Evolutionary conservation across 495 filamentous ascomycete species (phyloP).

Genomic region (Aspergillus biplanus): DNA sequence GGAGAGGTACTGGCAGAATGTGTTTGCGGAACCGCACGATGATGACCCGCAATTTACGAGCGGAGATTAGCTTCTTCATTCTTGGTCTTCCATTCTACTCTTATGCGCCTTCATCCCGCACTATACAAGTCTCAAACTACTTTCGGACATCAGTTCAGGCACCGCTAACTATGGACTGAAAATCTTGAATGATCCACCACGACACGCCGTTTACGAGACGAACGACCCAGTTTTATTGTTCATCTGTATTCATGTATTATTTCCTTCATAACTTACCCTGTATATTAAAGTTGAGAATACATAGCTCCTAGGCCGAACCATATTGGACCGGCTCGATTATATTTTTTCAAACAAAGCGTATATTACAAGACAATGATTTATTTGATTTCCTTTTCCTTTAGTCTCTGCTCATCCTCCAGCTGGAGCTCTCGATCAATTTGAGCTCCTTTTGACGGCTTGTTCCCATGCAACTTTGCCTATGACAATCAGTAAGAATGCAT

Average conservation of each 20-base stretch:
- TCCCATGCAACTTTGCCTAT: constrained; percentile 72
- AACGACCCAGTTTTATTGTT: constrained; percentile 14
- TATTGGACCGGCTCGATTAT: not conserved
- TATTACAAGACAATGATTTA: constrained; percentile 17
- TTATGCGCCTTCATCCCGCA: not conserved
- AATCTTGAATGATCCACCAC: not conserved
- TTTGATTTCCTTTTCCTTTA: constrained; percentile 64
- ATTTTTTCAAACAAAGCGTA: constrained; percentile 10
- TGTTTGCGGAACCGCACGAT: constrained; percentile 46
- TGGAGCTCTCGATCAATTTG: constrained; percentile 71
- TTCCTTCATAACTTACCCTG: not conserved
- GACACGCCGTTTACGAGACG: constrained; percentile 25
- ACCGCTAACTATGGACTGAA: not conserved
- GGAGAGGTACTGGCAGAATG: constrained; percentile 44
- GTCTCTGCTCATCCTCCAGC: constrained; percentile 67
- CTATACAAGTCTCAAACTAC: not conserved
- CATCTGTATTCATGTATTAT: constrained; percentile 12
- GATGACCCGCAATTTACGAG: constrained; percentile 41
- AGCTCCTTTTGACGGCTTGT: constrained; percentile 71
- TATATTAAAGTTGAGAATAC: not conserved
- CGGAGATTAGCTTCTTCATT: constrained; percentile 20
- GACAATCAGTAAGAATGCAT: constrained; percentile 11
- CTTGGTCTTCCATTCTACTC: not conserved
- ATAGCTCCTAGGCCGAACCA: constrained; percentile 1
- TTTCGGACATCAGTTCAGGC: not conserved